Evolutionary conservation across 148 eudicot genomes (phyloP).

Genomic region (Fagopyrum tataricum): DNA sequence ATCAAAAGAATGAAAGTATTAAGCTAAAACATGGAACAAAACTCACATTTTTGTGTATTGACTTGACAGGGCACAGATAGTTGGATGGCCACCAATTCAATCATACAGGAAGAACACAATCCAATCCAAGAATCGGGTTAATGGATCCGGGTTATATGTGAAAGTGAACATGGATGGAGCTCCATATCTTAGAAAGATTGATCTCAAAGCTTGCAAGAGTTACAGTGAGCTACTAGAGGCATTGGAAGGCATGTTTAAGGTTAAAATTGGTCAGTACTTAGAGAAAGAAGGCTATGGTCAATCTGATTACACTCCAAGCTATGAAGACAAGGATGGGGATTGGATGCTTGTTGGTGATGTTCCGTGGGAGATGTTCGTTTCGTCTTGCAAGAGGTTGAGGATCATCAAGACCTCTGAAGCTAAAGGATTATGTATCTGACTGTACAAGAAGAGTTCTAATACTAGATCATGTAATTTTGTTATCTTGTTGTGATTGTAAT

Average conservation of each 20-base stretch:
- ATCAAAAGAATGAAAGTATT: not conserved
- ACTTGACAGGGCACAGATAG: slow-evolving; percentile 47
- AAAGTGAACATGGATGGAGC: slow-evolving; percentile 84
- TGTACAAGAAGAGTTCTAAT: not conserved
- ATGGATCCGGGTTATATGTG: slow-evolving; percentile 43
- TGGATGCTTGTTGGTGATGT: slow-evolving; percentile 55
- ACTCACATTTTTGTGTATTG: slow-evolving; percentile 14
- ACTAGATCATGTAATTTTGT: not conserved
- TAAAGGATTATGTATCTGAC: not conserved
- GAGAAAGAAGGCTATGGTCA: slow-evolving; percentile 49
- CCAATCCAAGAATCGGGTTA: slow-evolving; percentile 31
- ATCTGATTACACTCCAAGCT: slow-evolving; percentile 43
- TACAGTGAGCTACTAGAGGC: slow-evolving; percentile 45
- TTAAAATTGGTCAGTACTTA: slow-evolving; percentile 38
- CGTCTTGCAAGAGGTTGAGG: slow-evolving; percentile 14
- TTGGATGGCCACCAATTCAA: slow-evolving; percentile 74
- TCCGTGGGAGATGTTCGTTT: slow-evolving; percentile 6
- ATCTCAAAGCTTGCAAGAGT: slow-evolving; percentile 42
- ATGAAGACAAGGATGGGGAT: slow-evolving; percentile 64
- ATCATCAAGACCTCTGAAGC: slow-evolving; percentile 13
- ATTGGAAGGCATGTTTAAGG: slow-evolving; percentile 56
- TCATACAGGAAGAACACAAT: slow-evolving; percentile 51
- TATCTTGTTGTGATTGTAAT: not conserved
- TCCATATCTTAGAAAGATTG: slow-evolving; percentile 63
- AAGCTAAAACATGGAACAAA: not conserved